Evolutionary conservation across 331 rosid genomes (phyloP).

Genomic region (Acacia concinna): DNA sequence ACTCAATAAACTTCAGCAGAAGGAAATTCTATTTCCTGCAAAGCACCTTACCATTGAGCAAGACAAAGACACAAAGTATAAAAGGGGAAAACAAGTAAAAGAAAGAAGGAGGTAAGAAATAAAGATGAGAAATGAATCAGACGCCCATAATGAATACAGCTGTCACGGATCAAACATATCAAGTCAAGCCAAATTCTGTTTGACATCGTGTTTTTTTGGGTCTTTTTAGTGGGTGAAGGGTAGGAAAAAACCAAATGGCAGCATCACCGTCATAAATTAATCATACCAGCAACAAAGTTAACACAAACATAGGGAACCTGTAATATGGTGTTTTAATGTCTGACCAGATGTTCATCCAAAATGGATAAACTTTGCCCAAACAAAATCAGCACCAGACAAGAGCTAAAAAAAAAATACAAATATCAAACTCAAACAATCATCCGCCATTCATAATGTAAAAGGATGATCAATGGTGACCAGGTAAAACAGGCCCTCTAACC

Average conservation of each 20-base stretch:
- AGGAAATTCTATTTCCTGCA: not conserved
- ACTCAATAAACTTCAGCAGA: not conserved
- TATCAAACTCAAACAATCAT: not conserved
- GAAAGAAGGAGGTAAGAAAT: not conserved
- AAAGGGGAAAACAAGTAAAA: not conserved
- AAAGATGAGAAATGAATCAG: not conserved
- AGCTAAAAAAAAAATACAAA: not conserved
- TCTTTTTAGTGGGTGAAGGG: not conserved
- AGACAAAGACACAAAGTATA: not conserved
- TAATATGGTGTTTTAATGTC: not conserved
- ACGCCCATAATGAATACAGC: not conserved
- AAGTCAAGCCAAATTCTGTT: not conserved
- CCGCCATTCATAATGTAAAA: not conserved
- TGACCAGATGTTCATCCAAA: not conserved
- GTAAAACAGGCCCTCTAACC: not conserved
- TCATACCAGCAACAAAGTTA: not conserved
- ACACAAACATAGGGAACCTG: not conserved
- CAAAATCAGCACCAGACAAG: not conserved
- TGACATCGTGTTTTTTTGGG: not conserved
- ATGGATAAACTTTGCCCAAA: not conserved
- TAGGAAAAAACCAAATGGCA: not conserved
- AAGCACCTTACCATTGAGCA: not conserved
- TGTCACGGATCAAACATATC: not conserved
- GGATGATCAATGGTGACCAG: not conserved
- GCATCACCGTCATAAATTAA: not conserved